Percentiles rank a stretch among this genome's conserved stretches.
Conservation (phyloP, 345 rosid species). For the Kandelia obovata region DNA sequence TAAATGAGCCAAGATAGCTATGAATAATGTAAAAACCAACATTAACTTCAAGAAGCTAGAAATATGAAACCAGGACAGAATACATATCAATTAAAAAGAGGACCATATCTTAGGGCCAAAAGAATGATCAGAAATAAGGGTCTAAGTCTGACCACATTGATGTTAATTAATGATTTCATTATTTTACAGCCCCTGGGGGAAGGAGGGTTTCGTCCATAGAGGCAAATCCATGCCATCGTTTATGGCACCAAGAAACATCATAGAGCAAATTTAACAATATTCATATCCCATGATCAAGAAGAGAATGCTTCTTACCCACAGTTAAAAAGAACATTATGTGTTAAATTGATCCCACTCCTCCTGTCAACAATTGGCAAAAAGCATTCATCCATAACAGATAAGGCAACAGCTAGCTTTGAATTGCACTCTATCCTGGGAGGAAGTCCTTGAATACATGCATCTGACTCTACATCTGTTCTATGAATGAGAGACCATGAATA, state of each 20-base stretch:
- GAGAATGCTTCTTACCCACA: constrained; percentile 22
- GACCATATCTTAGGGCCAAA: not conserved
- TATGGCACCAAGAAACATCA: not conserved
- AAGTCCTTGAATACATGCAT: constrained; percentile 14
- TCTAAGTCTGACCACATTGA: not conserved
- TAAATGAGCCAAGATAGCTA: too few species aligned
- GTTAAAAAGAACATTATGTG: constrained; percentile 24
- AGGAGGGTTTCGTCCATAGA: too few species aligned
- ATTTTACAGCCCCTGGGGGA: too few species aligned
- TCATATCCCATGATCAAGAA: not conserved
- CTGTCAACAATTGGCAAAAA: constrained; percentile 34
- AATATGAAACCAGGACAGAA: not conserved
- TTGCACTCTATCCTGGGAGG: constrained; percentile 33
- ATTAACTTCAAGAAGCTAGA: too few species aligned
- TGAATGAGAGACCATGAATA: constrained; percentile 31
- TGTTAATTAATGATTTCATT: not conserved
- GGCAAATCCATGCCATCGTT: too few species aligned
- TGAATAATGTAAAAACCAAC: too few species aligned
- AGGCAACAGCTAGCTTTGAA: constrained; percentile 33
- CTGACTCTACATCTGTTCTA: constrained; percentile 21
- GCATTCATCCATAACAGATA: constrained; percentile 38
- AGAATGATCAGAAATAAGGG: not conserved
- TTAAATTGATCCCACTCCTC: constrained; percentile 32
- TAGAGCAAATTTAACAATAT: not conserved
- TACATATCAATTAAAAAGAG: not conserved